A percentile compares a stretch with the other conserved stretches of the same genome.
Evolutionary conservation across 768 basidiomycete species (phyloP).

Genomic region (Amylocystis lapponica): DNA sequence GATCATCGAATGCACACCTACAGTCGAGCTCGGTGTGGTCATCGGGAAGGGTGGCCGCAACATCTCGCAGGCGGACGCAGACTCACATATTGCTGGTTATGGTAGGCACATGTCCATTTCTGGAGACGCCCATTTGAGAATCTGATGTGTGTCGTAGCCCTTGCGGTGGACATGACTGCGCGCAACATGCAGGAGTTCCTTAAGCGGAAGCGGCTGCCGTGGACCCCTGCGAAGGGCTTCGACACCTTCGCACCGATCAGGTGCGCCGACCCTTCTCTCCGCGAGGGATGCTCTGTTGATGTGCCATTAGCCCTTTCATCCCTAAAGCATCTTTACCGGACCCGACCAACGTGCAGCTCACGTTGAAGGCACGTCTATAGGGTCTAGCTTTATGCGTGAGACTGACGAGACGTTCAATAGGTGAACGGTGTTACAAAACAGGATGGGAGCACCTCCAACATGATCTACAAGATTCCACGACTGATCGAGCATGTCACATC

Average conservation of each 20-base stretch:
- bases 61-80: constrained; percentile 67
- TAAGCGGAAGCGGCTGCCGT: constrained; percentile 92
- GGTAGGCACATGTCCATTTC: constrained; percentile 41
- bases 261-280: constrained; percentile 33
- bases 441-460: constrained; percentile 77
- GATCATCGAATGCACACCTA: neutral
- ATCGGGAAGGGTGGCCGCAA: constrained; percentile 86
- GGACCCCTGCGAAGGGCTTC: constrained; percentile 96
- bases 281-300: neutral
- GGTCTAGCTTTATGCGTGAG: neutral
- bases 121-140: neutral
- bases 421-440: constrained; percentile 84
- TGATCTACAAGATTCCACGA: constrained; percentile 88
- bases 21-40: constrained; percentile 95
- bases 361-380: constrained; percentile 53
- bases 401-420: constrained; percentile 32
- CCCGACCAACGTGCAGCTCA: constrained; percentile 70
- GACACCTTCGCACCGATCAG: constrained; percentile 94
- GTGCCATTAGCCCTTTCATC: constrained; percentile 60
- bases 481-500: constrained; percentile 89
- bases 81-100: constrained; percentile 85
- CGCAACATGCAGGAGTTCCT: constrained; percentile 92
- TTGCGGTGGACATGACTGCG: constrained; percentile 95
- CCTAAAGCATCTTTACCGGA: constrained; percentile 65
- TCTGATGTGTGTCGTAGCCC: too few relatives aligned